Evolutionary conservation across 2,329 filamentous ascomycete species (phyloP).

Genomic region (Fonsecaea pedrosoi): DNA sequence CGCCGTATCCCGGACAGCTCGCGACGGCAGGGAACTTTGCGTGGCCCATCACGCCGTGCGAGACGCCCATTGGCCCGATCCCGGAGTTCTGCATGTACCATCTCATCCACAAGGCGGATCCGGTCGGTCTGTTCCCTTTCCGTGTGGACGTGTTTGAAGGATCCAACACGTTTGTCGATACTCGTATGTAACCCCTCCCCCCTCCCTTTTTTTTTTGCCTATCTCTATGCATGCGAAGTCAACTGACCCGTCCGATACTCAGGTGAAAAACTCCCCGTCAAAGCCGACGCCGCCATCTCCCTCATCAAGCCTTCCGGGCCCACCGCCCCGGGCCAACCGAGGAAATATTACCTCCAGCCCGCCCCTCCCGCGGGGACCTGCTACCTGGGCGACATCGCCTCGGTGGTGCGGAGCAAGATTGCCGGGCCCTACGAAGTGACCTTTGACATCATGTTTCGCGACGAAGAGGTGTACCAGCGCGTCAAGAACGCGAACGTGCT

Average conservation of each 20-base stretch:
- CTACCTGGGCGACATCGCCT: conserved; percentile 47
- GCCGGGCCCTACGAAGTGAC: conserved; percentile 61
- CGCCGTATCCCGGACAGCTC: conserved; percentile 58
- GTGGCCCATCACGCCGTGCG: conserved; percentile 43
- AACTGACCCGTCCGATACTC: not conserved
- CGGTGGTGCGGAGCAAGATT: conserved; percentile 59
- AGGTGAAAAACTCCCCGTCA: conserved; percentile 14
- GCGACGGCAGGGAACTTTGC: conserved; percentile 61
- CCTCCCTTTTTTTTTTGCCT: too few species aligned
- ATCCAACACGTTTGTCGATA: conserved; percentile 20
- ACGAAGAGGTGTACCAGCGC: conserved; percentile 44
- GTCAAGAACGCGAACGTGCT: conserved; percentile 50
- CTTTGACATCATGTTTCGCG: conserved; percentile 59
- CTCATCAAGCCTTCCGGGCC: conserved; percentile 5
- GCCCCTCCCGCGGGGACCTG: conserved; percentile 22
- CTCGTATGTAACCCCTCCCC: conserved; percentile 13
- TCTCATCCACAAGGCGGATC: conserved; percentile 52
- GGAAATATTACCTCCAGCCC: conserved; percentile 20
- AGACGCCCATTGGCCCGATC: conserved; percentile 50
- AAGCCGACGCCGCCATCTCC: conserved; percentile 14
- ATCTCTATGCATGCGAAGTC: not conserved
- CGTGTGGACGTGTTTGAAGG: conserved; percentile 20
- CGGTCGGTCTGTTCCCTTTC: conserved; percentile 23
- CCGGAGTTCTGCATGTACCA: conserved; percentile 58
- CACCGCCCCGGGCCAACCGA: not conserved